Base-by-base conservation (phyloP, 768 basidiomycete genomes). In the Thelephora ganbajun region DNA sequence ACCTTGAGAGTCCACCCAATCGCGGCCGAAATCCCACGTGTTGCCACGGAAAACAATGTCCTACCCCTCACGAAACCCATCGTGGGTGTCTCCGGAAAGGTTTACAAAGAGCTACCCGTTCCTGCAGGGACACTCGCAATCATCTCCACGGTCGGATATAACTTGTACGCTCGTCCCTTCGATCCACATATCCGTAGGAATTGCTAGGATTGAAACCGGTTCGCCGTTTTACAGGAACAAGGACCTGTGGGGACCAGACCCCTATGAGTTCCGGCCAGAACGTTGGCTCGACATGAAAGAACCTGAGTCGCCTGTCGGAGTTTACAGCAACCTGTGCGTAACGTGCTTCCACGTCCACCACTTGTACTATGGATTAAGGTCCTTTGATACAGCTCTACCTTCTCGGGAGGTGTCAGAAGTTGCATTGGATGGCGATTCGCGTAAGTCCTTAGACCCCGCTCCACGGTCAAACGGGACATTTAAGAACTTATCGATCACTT, bases 221-320 rank as follows among this genome's bases (percentile, higher is more conserved):
- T 14, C 2, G 14, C n/a, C n/a, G n/a, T n/a, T n/a, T n/a, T n/a
- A n/a, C 19, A 37, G 36, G 11, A 59, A 60, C 52, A 53, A 59
- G 13, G 39, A 51, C 11, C 61, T 64, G 1, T 71, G 69, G 66
- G 68, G 68, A 12, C 51, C 59, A 0, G 60, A 65, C 47, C 63
- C 63, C 0, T 51, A 56, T 20, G 48, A 45, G 13, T 72, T 69
- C 58, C 53, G 59, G 19, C 70, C 70, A 22, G 61, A 62, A 36
- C 66, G 69, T 9, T 72, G 69, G 69, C 47, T 56, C 18, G 33
- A 13, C 14, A 37, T 46, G 9, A 54, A 41, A 20, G 43, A 63
- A 56, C 70, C 64, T 47, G 65, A 60, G 13, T 63, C 65, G 3
- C 64, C 63, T 7, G 56, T 73, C 4, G 70, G 70, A 4, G 71